phyloP scores from a whole-genome alignment of 2,329 filamentous ascomycete species.

The Colletotrichum horii region DNA sequence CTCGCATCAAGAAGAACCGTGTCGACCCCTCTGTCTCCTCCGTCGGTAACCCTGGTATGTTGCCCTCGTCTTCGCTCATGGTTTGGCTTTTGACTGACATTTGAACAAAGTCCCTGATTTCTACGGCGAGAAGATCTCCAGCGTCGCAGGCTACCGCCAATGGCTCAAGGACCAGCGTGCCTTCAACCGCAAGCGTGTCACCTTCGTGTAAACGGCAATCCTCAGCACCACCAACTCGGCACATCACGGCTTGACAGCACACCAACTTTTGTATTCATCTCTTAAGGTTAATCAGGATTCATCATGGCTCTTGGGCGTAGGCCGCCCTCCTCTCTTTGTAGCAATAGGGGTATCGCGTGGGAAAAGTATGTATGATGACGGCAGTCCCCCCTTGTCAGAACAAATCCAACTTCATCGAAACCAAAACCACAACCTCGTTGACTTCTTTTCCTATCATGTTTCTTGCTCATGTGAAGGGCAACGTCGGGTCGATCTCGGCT shows the following conservation, averaged over 20 bases:
- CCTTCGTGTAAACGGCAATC: constrained; percentile 56
- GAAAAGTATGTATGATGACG: constrained; percentile 27
- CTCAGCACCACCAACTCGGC: neutral
- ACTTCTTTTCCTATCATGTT: fast-evolving
- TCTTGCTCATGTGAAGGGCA: constrained; percentile 54
- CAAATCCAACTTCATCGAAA: constrained; percentile 10
- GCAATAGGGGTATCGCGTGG: constrained; percentile 5
- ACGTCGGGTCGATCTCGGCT: constrained; percentile 63
- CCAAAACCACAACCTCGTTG: neutral
- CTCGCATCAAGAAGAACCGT: constrained; percentile 87
- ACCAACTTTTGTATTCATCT: constrained; percentile 7
- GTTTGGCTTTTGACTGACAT: neutral
- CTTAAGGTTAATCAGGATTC: constrained; percentile 1
- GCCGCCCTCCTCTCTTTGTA: constrained; percentile 13
- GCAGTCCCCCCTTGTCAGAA: constrained; percentile 30
- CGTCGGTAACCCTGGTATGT: constrained; percentile 78
- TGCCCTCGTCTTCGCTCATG: fast-evolving
- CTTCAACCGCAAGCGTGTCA: constrained; percentile 89
- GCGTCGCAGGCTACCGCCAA: constrained; percentile 86
- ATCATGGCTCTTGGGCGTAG: constrained; percentile 12
- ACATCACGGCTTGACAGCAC: neutral
- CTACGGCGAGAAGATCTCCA: constrained; percentile 98
- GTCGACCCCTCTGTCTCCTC: constrained; percentile 91
- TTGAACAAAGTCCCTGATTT: constrained; percentile 81
- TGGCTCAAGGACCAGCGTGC: constrained; percentile 98